Base-by-base conservation (phyloP, 805 yeast species). In the Groenewaldozyma tartarivorans region DNA sequence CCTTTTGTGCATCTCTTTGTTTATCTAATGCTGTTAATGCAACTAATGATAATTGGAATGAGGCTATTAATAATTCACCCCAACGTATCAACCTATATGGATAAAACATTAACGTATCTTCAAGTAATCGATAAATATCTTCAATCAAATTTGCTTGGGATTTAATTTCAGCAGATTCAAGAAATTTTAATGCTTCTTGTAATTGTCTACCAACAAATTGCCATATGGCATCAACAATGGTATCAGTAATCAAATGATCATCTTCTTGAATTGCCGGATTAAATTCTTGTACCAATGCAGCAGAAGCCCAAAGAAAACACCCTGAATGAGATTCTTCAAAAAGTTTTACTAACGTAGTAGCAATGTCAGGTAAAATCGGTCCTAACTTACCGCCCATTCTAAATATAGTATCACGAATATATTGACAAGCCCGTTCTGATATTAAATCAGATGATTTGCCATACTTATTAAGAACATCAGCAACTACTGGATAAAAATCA, bases 231-330 rank as follows among this genome's bases (percentile, higher is more conserved):
- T 68, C 69, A 47, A 73, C 74, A 17, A 77, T 62, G 3, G 65
- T 69, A 5, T 57, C 69, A n/a, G 63, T 60, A 20, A 61, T 63
- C 43, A 66, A 71, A 35, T 71, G 76, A 48, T 71, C 68, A 13
- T 24, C 29, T 11, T 38, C 40, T 17, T 31, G 19, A 22, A 79
- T 76, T 15, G 41, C 48, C 17, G 40, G 52, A 7, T 45, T 41
- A 59, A 70, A 88, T 45, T 84, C 90, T 42, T 83, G 75, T 39
- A 87, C 64, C 6, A 81, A 69, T 13, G 57, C 53, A 5, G 96
- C 96, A 2, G 94, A 79, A 11, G 84, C 90, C 92, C 94, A 88
- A 42, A 88, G 63, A 55, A 81, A 87, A 57, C 95, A 84, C 3
- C 96, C 96, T 53, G 65, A 74, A 27, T 77, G 73, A 17, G 81